Percentiles rank a stretch among this genome's conserved stretches.
Evolutionary conservation across 805 yeast species (phyloP).

Genomic region (Starmerella cellae): DNA sequence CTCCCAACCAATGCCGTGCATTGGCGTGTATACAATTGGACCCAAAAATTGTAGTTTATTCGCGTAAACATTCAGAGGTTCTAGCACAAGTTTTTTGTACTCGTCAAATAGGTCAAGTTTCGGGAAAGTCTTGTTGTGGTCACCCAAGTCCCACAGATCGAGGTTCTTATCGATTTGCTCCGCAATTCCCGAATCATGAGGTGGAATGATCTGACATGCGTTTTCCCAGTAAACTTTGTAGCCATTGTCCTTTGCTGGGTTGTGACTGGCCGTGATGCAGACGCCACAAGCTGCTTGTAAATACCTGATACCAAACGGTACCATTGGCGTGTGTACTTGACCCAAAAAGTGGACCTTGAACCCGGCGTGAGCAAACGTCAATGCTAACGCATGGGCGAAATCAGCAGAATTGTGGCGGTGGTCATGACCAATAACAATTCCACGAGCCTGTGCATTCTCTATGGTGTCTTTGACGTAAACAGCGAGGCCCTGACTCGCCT

Average conservation of each 20-base stretch:
- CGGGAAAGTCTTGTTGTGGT: not conserved
- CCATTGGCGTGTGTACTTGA: constrained; percentile 72
- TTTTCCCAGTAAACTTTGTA: constrained; percentile 87
- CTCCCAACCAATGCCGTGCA: constrained; percentile 87
- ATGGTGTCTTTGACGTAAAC: constrained; percentile 25
- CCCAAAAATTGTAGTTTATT: not conserved
- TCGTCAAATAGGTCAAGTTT: constrained; percentile 2
- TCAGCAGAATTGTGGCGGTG: constrained; percentile 69
- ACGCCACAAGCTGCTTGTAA: constrained; percentile 63
- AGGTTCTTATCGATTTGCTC: constrained; percentile 45
- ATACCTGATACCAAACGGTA: constrained; percentile 69
- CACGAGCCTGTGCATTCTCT: constrained; percentile 26
- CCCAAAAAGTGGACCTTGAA: constrained; percentile 45
- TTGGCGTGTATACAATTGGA: constrained; percentile 69
- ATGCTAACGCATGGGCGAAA: constrained; percentile 69
- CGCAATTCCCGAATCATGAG: constrained; percentile 70
- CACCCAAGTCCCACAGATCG: constrained; percentile 37
- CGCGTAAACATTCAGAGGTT: constrained; percentile 2
- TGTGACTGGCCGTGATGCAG: constrained; percentile 50
- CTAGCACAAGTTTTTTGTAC: constrained; percentile 6
- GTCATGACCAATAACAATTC: constrained; percentile 78
- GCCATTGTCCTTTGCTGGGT: constrained; percentile 56
- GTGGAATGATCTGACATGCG: constrained; percentile 93
- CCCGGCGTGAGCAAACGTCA: constrained; percentile 56
- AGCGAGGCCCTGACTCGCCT: constrained; percentile 49